phyloP scores from a whole-genome alignment of 208 protist genomes.

The Endotrypanum monterogeii region DNA sequence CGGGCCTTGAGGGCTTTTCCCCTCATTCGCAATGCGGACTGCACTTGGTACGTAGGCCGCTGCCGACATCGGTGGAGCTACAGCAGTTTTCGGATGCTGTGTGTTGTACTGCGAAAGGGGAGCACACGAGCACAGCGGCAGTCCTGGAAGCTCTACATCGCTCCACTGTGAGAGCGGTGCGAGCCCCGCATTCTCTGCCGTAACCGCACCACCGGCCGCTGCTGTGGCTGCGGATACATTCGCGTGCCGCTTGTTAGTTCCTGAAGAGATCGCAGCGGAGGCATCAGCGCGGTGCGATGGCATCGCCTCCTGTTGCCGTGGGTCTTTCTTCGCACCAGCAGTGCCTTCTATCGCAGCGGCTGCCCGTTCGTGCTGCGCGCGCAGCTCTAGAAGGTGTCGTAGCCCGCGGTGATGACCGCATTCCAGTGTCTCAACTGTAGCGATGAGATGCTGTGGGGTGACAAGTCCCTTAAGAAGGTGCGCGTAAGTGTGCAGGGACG shows the following conservation, averaged over 20 bases:
- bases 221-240: conserved; percentile 2
- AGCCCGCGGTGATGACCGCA: conserved; percentile 76
- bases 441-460: conserved; percentile 61
- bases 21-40: not conserved
- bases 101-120: conserved; percentile 65
- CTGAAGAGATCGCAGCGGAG: not conserved
- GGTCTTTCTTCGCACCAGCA: conserved; percentile 35
- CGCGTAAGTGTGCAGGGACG: conserved; percentile 66
- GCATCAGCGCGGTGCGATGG: conserved; percentile 32
- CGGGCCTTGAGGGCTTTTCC: conserved; percentile 1
- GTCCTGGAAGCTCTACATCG: conserved; percentile 62
- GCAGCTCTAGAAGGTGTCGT: conserved; percentile 69
- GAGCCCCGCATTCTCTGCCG: conserved; percentile 17
- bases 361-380: conserved; percentile 42
- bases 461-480: conserved; percentile 66
- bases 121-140: conserved; percentile 52
- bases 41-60: conserved; percentile 41
- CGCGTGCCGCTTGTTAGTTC: conserved; percentile 15
- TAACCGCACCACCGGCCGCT: too few species aligned
- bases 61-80: conserved; percentile 28
- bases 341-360: conserved; percentile 38
- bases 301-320: conserved; percentile 63
- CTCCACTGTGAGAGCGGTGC: conserved; percentile 30
- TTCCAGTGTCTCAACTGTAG: conserved; percentile 36
- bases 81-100: conserved; percentile 40